phyloP scores from a whole-genome alignment of 192 early-diverging fungal genomes.

The Podila verticillata region DNA sequence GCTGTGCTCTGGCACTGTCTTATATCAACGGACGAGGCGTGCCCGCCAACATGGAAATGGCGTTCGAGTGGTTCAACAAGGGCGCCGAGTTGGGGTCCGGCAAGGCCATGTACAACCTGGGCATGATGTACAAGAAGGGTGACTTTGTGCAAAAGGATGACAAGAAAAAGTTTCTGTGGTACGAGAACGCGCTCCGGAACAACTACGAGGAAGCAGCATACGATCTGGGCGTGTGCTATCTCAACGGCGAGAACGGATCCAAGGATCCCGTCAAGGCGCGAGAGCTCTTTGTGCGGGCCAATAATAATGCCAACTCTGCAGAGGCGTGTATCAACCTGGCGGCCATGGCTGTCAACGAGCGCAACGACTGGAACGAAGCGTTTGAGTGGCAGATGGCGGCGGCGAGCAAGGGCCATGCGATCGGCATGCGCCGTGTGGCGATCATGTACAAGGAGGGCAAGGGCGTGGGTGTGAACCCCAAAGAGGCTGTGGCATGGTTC shows the following conservation, averaged over 20 bases:
- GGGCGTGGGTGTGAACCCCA: conserved; percentile 57
- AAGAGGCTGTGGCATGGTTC: conserved; percentile 68
- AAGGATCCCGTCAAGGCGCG: conserved; percentile 58
- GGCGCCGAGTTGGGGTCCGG: conserved; percentile 70
- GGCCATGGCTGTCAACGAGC: conserved; percentile 59
- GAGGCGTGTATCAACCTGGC: conserved; percentile 66
- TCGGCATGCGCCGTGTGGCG: conserved; percentile 64
- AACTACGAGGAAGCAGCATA: conserved; percentile 63
- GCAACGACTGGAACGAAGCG: conserved; percentile 56
- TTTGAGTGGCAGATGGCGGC: conserved; percentile 65
- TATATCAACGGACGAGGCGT: conserved; percentile 84
- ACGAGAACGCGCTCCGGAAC: conserved; percentile 65
- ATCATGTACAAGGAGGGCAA: conserved; percentile 68
- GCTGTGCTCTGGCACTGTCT: conserved; percentile 81
- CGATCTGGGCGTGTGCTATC: conserved; percentile 83
- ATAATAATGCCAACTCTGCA: conserved; percentile 62
- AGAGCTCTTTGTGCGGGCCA: conserved; percentile 56
- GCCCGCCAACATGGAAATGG: conserved; percentile 58
- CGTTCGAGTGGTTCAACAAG: conserved; percentile 70
- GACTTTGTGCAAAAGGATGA: conserved; percentile 62
- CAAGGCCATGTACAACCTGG: conserved; percentile 76
- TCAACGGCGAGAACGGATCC: conserved; percentile 79
- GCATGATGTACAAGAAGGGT: conserved; percentile 77
- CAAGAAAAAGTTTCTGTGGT: conserved; percentile 66
- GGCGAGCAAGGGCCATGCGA: conserved; percentile 62